A percentile compares a stretch with the other conserved stretches of the same genome.
These are phyloP conservation scores for Ocimum tenuiflorum DNA, from an alignment of 257 asterid species.

Conservation along the genomic window DNA sequence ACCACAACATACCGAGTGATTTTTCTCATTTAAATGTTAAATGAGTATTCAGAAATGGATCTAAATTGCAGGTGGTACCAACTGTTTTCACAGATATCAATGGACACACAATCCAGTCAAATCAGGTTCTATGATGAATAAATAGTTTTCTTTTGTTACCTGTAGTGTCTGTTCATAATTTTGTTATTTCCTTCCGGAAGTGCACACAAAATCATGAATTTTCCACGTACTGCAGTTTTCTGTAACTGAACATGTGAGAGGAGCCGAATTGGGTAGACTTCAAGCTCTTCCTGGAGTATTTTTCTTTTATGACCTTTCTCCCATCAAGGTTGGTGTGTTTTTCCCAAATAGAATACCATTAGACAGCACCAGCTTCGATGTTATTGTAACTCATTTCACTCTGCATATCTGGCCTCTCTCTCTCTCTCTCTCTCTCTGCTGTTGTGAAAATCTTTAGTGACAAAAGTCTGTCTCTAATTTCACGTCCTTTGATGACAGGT, in stretches of 20 bases:
- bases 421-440: neutral
- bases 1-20: neutral
- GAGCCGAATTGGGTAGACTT: conserved; percentile 57
- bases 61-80: conserved; percentile 81
- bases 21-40: neutral
- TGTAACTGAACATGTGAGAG: conserved; percentile 85
- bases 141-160: neutral
- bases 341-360: neutral
- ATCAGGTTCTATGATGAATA: conserved; percentile 52
- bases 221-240: conserved; percentile 66
- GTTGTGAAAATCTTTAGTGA: neutral
- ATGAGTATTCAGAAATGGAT: conserved; percentile 12
- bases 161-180: too few relatives aligned
- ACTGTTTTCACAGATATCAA: conserved; percentile 78
- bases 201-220: conserved; percentile 20
- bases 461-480: neutral
- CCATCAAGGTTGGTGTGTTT: conserved; percentile 62
- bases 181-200: conserved; percentile 7
- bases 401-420: neutral
- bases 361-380: neutral
- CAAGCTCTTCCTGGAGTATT: conserved; percentile 87
- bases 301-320: conserved; percentile 90
- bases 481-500: conserved; percentile 44
- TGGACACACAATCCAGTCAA: conserved; percentile 75
- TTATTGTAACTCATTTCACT: neutral